Conservation (phyloP, 257 asterid genomes). For the Perilla frutescens region DNA sequence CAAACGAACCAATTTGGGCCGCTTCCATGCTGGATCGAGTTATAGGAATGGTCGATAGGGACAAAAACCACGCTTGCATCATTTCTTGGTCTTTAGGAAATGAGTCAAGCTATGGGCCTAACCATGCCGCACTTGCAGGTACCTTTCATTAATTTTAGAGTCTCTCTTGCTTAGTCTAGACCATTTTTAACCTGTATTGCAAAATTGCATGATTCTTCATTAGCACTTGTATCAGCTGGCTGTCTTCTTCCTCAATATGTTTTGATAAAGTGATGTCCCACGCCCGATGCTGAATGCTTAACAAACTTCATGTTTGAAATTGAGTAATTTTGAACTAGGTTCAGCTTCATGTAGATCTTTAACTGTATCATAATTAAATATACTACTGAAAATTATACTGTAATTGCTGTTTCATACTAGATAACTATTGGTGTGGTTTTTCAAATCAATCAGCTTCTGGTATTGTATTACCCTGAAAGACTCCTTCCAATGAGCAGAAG, state of each 20-base stretch:
- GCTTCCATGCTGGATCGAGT: slow-evolving; percentile 93
- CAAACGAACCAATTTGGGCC: slow-evolving; percentile 83
- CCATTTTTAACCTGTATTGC: slow-evolving; percentile 4
- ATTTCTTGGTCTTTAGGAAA: slow-evolving; percentile 97
- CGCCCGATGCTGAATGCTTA: slow-evolving; percentile 19
- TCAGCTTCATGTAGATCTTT: neutral
- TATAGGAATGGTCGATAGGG: slow-evolving; percentile 97
- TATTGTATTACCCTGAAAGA: neutral
- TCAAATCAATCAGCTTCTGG: neutral
- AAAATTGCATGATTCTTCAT: slow-evolving; percentile 8
- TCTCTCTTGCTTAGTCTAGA: slow-evolving; percentile 19
- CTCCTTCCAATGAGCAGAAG: slow-evolving; percentile 1
- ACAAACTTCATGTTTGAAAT: neutral
- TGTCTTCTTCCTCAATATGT: neutral
- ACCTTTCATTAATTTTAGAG: slow-evolving; percentile 25
- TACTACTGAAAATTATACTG: neutral
- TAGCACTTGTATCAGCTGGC: neutral
- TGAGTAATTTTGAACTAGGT: slow-evolving; percentile 17
- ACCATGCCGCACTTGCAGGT: slow-evolving; percentile 96
- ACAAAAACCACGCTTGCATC: slow-evolving; percentile 92
- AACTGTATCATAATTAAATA: neutral
- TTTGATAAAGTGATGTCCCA: neutral
- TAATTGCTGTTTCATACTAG: neutral
- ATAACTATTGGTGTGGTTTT: slow-evolving; percentile 6
- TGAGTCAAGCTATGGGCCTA: slow-evolving; percentile 94